Conservation (phyloP, 2,329 filamentous ascomycete genomes). For the Botryotinia convoluta region DNA sequence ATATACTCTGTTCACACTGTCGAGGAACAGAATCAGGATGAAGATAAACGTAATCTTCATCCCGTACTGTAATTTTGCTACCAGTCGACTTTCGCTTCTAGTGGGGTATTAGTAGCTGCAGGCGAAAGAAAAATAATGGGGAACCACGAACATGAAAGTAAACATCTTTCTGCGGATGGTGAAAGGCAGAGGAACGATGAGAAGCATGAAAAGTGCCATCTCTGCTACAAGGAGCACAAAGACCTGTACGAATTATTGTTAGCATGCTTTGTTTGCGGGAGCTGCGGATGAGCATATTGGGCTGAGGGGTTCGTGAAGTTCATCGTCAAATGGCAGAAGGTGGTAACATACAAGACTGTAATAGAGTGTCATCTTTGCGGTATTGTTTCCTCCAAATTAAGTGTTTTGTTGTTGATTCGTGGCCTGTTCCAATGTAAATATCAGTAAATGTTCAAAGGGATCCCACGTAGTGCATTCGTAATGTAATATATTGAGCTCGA, state of each 20-base stretch:
- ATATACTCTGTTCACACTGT: constrained; percentile 94
- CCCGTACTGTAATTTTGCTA: constrained; percentile 95
- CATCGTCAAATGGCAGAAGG: neutral
- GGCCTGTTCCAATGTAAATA: constrained; percentile 25
- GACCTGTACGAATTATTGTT: constrained; percentile 52
- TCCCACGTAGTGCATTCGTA: neutral
- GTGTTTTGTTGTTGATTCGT: constrained; percentile 24
- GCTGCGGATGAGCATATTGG: neutral
- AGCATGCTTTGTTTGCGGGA: constrained; percentile 25
- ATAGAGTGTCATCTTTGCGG: constrained; percentile 49
- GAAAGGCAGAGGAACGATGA: constrained; percentile 87
- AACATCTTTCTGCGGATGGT: constrained; percentile 44
- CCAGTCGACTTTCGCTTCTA: constrained; percentile 44
- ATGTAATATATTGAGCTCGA: neutral
- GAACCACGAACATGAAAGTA: constrained; percentile 86
- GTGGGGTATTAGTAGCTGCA: constrained; percentile 25
- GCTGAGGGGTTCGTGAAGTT: neutral
- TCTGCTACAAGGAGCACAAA: constrained; percentile 79
- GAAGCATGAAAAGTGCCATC: constrained; percentile 76
- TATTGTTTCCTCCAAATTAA: constrained; percentile 21
- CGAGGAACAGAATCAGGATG: constrained; percentile 95
- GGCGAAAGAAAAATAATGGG: constrained; percentile 36
- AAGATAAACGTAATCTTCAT: constrained; percentile 99
- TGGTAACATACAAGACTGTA: constrained; percentile 47
- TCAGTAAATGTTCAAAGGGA: constrained; percentile 13